These are phyloP conservation scores for Chrysoporthe austroafricana DNA, from an alignment of 2,329 filamentous ascomycete genomes.

Conservation along the genomic window DNA sequence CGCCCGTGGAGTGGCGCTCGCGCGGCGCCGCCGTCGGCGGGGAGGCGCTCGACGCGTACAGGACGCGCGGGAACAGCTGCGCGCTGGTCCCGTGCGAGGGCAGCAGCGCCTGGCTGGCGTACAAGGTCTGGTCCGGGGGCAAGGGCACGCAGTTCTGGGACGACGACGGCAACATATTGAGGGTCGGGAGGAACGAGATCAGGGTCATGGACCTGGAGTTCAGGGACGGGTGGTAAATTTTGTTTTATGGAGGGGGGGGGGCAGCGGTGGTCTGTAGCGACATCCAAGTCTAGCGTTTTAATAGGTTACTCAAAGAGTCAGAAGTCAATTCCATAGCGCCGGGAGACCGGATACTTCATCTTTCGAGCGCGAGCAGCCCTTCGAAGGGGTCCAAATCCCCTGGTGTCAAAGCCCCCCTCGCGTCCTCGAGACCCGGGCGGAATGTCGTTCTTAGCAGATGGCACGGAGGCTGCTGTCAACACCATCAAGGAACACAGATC, in stretches of 20 bases:
- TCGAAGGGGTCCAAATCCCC: neutral
- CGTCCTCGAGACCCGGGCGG: neutral
- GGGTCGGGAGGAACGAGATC: slow-evolving; percentile 33
- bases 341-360: neutral
- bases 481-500: neutral
- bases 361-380: neutral
- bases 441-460: neutral
- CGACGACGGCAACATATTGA: slow-evolving; percentile 31
- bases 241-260: neutral
- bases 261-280: neutral
- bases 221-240: slow-evolving; percentile 32
- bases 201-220: slow-evolving; percentile 38
- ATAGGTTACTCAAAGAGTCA: neutral
- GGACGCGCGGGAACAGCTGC: slow-evolving; percentile 18
- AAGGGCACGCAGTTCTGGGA: slow-evolving; percentile 33
- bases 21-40: slow-evolving; percentile 26
- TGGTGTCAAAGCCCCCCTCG: no score
- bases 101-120: slow-evolving; percentile 31
- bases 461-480: neutral
- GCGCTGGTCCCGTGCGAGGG: slow-evolving; percentile 32
- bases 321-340: neutral
- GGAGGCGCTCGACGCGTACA: neutral
- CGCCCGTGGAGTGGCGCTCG: slow-evolving; percentile 35
- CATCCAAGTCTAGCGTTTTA: neutral
- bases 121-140: slow-evolving; percentile 33